phyloP scores from a whole-genome alignment of 305 asterid genomes.

The Fraxinus angustifolia region DNA sequence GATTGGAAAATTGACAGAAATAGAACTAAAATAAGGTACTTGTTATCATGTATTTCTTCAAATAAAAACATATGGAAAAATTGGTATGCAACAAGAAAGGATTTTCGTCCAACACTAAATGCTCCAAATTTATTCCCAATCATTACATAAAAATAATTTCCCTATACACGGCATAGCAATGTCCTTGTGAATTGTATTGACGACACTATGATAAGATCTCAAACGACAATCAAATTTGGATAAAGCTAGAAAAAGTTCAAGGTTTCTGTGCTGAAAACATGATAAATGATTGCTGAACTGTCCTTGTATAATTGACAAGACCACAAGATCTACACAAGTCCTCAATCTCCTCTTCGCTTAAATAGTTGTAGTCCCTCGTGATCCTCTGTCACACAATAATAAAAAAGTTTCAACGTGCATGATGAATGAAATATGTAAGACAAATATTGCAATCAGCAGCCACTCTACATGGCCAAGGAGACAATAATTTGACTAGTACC shows the following conservation, averaged over 20 bases:
- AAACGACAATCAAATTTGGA: not conserved
- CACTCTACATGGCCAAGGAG: not conserved
- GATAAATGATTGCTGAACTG: slow-evolving; percentile 66
- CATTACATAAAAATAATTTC: not conserved
- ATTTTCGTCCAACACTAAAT: not conserved
- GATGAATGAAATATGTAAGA: not conserved
- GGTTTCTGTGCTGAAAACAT: slow-evolving; percentile 83
- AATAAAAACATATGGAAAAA: not conserved
- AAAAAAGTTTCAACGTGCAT: not conserved
- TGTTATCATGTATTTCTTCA: no score
- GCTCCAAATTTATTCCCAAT: not conserved
- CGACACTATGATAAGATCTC: not conserved
- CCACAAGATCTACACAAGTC: slow-evolving; percentile 77
- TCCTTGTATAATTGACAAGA: slow-evolving; percentile 59
- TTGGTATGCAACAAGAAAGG: not conserved
- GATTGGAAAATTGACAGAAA: no score
- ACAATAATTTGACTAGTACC: not conserved
- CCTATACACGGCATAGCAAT: not conserved
- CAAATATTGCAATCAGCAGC: not conserved
- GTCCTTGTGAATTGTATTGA: not conserved
- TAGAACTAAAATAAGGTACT: not conserved
- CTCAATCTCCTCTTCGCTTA: slow-evolving; percentile 75
- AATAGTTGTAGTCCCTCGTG: slow-evolving; percentile 41
- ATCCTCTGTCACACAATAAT: slow-evolving; percentile 36
- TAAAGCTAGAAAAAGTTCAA: slow-evolving; percentile 26